phyloP scores from a whole-genome alignment of 1,284 basidiomycete genomes.

The Ustilago nuda region DNA sequence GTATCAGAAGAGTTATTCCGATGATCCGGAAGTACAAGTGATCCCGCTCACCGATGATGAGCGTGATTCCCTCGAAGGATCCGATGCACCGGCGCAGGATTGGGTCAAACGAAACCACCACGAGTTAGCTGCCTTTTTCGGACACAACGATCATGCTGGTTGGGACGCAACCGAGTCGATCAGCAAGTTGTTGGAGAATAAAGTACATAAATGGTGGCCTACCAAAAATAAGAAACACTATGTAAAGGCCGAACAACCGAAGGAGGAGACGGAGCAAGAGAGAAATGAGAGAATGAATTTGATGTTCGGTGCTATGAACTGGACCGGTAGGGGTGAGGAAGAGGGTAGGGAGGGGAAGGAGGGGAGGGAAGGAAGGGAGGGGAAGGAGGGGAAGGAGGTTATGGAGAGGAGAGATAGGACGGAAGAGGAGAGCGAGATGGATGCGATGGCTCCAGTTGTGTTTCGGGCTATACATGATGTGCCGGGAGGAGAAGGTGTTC shows the following conservation, averaged over 20 bases:
- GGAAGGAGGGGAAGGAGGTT: not conserved
- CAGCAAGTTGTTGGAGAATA: slow-evolving; percentile 43
- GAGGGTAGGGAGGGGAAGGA: not conserved
- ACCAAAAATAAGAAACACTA: slow-evolving; percentile 41
- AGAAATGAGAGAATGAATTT: slow-evolving; percentile 39
- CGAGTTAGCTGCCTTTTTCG: slow-evolving; percentile 50
- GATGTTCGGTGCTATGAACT: slow-evolving; percentile 54
- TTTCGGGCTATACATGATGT: slow-evolving; percentile 14
- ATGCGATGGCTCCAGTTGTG: slow-evolving; percentile 8
- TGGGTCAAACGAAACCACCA: slow-evolving; percentile 56
- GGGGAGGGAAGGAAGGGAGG: slow-evolving; percentile 5
- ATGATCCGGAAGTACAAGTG: slow-evolving; percentile 60
- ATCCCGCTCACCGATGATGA: slow-evolving; percentile 59
- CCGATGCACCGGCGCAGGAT: slow-evolving; percentile 53
- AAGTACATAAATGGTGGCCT: slow-evolving; percentile 45
- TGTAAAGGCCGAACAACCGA: slow-evolving; percentile 32
- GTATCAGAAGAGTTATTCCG: slow-evolving; percentile 52
- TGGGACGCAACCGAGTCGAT: slow-evolving; percentile 53
- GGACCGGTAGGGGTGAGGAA: slow-evolving; percentile 31
- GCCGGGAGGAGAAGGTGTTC: slow-evolving; percentile 20
- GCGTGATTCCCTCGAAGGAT: slow-evolving; percentile 32
- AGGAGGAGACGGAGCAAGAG: slow-evolving; percentile 44
- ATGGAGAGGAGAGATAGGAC: not conserved
- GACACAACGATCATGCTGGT: slow-evolving; percentile 35
- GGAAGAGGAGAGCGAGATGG: too few relatives aligned